Conservation (phyloP, 768 basidiomycete species). For the Mycena leptocephala region DNA sequence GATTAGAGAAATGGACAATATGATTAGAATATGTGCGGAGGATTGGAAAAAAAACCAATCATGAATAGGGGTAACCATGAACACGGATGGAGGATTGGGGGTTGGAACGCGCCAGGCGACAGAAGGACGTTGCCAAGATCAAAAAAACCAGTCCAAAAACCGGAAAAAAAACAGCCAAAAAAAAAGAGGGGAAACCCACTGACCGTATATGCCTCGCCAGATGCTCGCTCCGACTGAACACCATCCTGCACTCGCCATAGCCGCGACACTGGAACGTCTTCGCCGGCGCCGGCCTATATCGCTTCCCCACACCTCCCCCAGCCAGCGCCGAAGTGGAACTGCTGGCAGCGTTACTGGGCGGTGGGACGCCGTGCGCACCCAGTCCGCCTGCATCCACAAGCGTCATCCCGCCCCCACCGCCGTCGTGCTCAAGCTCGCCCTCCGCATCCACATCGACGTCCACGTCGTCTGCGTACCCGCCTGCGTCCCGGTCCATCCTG, state of each 20-base stretch:
- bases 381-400: constrained; percentile 16
- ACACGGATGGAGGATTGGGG: too few relatives aligned
- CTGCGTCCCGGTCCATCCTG: background rate
- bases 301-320: constrained; percentile 60
- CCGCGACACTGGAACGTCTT: constrained; percentile 98
- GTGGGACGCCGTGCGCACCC: background rate
- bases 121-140: too few relatives aligned
- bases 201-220: constrained; percentile 96
- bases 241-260: constrained; percentile 97
- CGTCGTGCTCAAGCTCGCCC: constrained; percentile 8
- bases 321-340: background rate
- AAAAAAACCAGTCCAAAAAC: background rate
- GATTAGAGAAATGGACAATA: background rate
- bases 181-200: constrained; percentile 43
- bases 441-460: constrained; percentile 18
- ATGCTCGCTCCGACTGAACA: constrained; percentile 96
- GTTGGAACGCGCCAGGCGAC: too few relatives aligned
- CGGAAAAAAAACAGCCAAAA: background rate
- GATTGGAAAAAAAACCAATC: background rate
- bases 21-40: background rate
- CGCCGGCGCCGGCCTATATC: constrained; percentile 88
- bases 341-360: background rate
- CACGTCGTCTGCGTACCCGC: background rate
- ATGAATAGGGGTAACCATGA: too few relatives aligned
- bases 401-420: constrained; percentile 7